Evolutionary conservation across 2,329 filamentous ascomycete species (phyloP).

Genomic region (Phoma sp.): DNA sequence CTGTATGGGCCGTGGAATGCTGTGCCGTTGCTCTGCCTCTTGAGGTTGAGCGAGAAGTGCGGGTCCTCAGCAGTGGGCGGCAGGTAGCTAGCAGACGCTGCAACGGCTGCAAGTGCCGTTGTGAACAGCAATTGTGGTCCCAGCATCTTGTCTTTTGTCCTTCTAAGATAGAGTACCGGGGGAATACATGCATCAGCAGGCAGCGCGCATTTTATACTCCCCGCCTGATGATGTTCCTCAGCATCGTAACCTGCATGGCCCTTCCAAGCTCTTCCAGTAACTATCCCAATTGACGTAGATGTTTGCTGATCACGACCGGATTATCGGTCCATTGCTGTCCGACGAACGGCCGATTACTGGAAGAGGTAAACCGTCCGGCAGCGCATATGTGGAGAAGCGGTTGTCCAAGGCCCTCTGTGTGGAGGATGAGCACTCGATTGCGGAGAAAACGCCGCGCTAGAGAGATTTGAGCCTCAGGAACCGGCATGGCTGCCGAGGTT

Average conservation of each 20-base stretch:
- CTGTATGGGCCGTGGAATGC: constrained; percentile 45
- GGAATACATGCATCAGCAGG: constrained; percentile 13
- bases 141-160: constrained; percentile 24
- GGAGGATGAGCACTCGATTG: not conserved
- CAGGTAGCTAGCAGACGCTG: constrained; percentile 26
- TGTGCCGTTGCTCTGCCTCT: constrained; percentile 30
- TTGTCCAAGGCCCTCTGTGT: constrained; percentile 9
- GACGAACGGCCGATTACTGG: constrained; percentile 11
- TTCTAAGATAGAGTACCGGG: constrained; percentile 7
- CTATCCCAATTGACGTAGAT: constrained; percentile 24
- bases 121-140: constrained; percentile 27
- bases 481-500: constrained; percentile 15
- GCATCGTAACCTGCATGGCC: constrained; percentile 9
- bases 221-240: not conserved
- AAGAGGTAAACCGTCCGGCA: constrained; percentile 10
- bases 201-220: constrained; percentile 4
- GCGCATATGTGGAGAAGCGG: constrained; percentile 1
- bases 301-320: constrained; percentile 26
- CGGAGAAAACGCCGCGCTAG: constrained; percentile 17
- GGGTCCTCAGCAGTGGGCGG: constrained; percentile 22
- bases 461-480: constrained; percentile 15
- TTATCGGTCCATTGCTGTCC: constrained; percentile 31
- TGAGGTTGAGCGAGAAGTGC: constrained; percentile 28
- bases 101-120: constrained; percentile 23
- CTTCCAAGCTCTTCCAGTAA: constrained; percentile 15